phyloP scores from a whole-genome alignment of 1,139 yeast species.

The Spathaspora sp. region DNA sequence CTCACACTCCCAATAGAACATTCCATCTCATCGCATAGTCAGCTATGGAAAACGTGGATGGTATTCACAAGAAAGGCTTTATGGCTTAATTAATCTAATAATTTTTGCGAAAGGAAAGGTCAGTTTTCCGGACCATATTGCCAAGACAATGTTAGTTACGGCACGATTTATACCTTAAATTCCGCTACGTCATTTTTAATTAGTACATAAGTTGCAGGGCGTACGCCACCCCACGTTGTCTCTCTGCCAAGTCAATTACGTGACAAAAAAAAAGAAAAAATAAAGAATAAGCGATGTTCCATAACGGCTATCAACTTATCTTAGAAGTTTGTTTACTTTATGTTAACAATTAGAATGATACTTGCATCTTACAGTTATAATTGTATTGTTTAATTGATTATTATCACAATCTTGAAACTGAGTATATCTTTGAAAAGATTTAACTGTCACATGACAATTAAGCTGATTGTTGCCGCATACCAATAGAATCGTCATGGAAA shows the following conservation, averaged over 20 bases:
- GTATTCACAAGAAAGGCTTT: background rate
- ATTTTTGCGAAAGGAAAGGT: background rate
- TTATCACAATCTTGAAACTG: background rate
- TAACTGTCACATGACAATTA: background rate
- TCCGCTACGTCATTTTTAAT: background rate
- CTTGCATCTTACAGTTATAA: background rate
- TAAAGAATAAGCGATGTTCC: background rate
- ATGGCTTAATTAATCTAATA: background rate
- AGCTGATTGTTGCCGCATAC: background rate
- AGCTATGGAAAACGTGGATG: background rate
- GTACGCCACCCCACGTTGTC: constrained; percentile 1
- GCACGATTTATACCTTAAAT: background rate
- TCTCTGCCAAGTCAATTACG: background rate
- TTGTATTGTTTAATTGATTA: background rate
- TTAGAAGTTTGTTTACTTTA: background rate
- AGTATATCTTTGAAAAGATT: background rate
- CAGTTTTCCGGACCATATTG: too few relatives aligned
- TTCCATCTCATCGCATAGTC: background rate
- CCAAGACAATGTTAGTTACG: background rate
- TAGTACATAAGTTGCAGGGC: background rate
- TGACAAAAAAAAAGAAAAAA: background rate
- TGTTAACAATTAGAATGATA: background rate
- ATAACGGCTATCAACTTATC: background rate
- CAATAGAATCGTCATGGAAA: background rate
- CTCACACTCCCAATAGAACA: background rate